Evolutionary conservation across 768 basidiomycete species (phyloP).

Genomic region (Termitomyces sp.): DNA sequence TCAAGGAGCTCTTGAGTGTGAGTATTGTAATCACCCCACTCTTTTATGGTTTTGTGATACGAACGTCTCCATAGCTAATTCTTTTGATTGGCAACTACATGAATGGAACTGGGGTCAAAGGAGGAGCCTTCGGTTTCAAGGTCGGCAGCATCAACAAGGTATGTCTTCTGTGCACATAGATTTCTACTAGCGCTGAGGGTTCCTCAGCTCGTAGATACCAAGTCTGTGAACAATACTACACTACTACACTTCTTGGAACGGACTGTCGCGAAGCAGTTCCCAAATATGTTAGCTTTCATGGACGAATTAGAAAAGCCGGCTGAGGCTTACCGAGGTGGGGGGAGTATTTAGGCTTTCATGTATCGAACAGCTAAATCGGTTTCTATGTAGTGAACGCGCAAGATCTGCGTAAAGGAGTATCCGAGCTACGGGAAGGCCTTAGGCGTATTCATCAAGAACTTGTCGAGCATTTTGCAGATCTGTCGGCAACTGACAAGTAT

Average conservation of each 20-base stretch:
- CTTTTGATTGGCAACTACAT: slow-evolving; percentile 96
- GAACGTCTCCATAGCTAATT: slow-evolving; percentile 55
- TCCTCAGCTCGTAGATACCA: slow-evolving; percentile 89
- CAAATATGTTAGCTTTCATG: slow-evolving; percentile 81
- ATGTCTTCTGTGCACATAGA: not conserved
- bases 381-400: slow-evolving; percentile 68
- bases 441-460: slow-evolving; percentile 78
- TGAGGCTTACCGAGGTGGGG: slow-evolving; percentile 85
- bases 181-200: not conserved
- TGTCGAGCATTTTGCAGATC: slow-evolving; percentile 71
- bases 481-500: slow-evolving; percentile 71
- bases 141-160: slow-evolving; percentile 98
- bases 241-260: slow-evolving; percentile 92
- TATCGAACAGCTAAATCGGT: slow-evolving; percentile 6
- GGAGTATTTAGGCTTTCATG: not conserved
- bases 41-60: not conserved
- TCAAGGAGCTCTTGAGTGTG: slow-evolving; percentile 89
- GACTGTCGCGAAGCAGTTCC: slow-evolving; percentile 85
- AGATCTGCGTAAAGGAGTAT: slow-evolving; percentile 75
- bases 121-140: slow-evolving; percentile 95
- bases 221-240: slow-evolving; percentile 92
- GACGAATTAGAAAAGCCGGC: slow-evolving; percentile 87
- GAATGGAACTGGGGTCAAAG: slow-evolving; percentile 95
- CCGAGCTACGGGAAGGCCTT: slow-evolving; percentile 73
- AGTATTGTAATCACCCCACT: slow-evolving; percentile 15